Percentiles rank a stretch among this genome's conserved stretches.
Evolutionary conservation across 441 rosid species (phyloP).

Genomic region (Arabidopsis hybrid): DNA sequence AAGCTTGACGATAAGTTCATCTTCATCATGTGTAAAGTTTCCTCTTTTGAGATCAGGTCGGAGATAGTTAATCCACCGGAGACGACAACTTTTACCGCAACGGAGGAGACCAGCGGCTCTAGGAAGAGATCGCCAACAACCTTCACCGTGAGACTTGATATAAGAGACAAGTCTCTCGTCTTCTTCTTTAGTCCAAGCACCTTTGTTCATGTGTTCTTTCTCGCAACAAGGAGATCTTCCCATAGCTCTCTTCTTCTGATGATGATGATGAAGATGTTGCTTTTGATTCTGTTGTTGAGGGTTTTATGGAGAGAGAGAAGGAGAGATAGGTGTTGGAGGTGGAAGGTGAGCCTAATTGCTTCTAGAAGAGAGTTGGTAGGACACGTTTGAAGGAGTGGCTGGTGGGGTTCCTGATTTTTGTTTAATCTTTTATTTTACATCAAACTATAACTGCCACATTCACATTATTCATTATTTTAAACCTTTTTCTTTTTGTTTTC

Average conservation of each 20-base stretch:
- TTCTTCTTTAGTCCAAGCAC: conserved; percentile 97
- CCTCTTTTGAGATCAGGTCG: conserved; percentile 95
- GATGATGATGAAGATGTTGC: neutral
- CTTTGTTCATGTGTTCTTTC: conserved; percentile 92
- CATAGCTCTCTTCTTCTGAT: conserved; percentile 48
- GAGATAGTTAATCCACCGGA: conserved; percentile 92
- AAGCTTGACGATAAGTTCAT: conserved; percentile 83
- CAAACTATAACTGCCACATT: conserved; percentile 45
- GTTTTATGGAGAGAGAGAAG: conserved; percentile 38
- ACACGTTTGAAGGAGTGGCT: conserved; percentile 49
- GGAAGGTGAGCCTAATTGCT: conserved; percentile 49
- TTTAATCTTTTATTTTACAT: conserved; percentile 40
- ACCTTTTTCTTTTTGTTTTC: neutral
- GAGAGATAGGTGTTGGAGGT: conserved; percentile 28
- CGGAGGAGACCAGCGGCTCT: conserved; percentile 93
- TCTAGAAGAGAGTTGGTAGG: conserved; percentile 52
- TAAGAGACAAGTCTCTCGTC: conserved; percentile 85
- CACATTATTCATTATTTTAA: conserved; percentile 20
- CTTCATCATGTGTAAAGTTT: conserved; percentile 87
- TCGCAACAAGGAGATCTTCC: conserved; percentile 98
- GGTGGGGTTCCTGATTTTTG: conserved; percentile 33
- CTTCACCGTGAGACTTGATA: conserved; percentile 86
- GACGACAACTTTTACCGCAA: conserved; percentile 94
- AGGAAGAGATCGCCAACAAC: conserved; percentile 95
- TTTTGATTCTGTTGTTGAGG: conserved; percentile 29